Percentiles rank a stretch among this genome's conserved stretches.
These are phyloP conservation scores for Yarrowia osloensis DNA, from an alignment of 805 yeast genomes.

Conservation along the genomic window DNA sequence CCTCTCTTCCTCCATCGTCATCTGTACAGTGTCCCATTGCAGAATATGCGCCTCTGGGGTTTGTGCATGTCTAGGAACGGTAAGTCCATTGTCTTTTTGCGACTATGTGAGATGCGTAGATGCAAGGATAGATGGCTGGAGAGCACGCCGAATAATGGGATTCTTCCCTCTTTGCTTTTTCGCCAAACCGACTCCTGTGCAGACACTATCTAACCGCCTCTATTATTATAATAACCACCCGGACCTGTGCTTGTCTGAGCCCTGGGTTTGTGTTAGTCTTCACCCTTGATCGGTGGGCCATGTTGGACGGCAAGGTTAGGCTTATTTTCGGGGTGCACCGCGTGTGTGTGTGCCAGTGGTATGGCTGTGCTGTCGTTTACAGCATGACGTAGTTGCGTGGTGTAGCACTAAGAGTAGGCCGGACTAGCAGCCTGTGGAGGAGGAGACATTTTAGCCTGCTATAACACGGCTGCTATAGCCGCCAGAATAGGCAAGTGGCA, in stretches of 20 bases:
- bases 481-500: slow-evolving; percentile 6
- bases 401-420: background rate
- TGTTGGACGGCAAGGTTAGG: background rate
- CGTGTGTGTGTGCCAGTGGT: background rate
- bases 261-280: slow-evolving; percentile 11
- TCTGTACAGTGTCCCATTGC: slow-evolving; percentile 6
- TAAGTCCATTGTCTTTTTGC: slow-evolving; percentile 9
- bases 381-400: slow-evolving; percentile 10
- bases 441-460: background rate
- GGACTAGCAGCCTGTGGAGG: background rate
- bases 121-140: slow-evolving; percentile 10
- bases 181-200: background rate
- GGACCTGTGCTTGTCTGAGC: background rate
- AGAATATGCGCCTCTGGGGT: background rate
- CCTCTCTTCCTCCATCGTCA: background rate
- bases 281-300: slow-evolving; percentile 26
- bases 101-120: background rate
- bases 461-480: background rate
- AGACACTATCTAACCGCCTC: background rate
- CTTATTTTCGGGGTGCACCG: slow-evolving; percentile 5
- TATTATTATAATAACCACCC: background rate
- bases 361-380: slow-evolving; percentile 23
- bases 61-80: slow-evolving; percentile 11
- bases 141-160: background rate
- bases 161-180: background rate